phyloP scores from a whole-genome alignment of 2,329 filamentous ascomycete species.

The Dryadomyces sulphureus region DNA sequence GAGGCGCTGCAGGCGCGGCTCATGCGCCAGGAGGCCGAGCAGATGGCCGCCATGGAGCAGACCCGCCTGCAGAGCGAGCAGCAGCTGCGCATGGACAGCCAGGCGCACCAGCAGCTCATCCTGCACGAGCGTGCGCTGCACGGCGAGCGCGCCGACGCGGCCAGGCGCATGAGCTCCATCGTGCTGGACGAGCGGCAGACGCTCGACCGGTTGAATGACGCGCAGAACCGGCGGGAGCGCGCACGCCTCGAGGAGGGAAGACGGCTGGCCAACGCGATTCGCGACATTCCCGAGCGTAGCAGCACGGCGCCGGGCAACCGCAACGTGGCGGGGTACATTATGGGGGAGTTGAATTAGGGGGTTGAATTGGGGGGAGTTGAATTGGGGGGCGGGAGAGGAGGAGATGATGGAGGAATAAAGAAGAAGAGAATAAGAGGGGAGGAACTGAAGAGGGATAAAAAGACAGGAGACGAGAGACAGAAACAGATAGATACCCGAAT shows the following conservation, averaged over 20 bases:
- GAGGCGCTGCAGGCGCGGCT: slow-evolving; percentile 4
- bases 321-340: slow-evolving; percentile 40
- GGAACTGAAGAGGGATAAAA: not conserved
- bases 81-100: slow-evolving; percentile 29
- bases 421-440: no score
- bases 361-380: no score
- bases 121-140: slow-evolving; percentile 34
- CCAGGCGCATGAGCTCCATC: slow-evolving; percentile 33
- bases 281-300: slow-evolving; percentile 23
- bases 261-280: slow-evolving; percentile 28
- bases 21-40: slow-evolving; percentile 18
- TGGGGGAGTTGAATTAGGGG: slow-evolving; percentile 30
- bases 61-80: slow-evolving; percentile 29
- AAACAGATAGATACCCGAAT: not conserved
- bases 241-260: slow-evolving; percentile 34
- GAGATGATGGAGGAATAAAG: no score
- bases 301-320: slow-evolving; percentile 16
- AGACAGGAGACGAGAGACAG: no score
- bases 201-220: slow-evolving; percentile 30
- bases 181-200: slow-evolving; percentile 35
- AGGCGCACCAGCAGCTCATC: slow-evolving; percentile 27
- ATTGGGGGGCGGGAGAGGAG: no score
- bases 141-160: slow-evolving; percentile 30
- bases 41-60: slow-evolving; percentile 28
- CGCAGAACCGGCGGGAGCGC: slow-evolving; percentile 29